Percentiles rank a stretch among this genome's conserved stretches.
Evolutionary conservation across 2,329 filamentous ascomycete genomes (phyloP).

Genomic region (Plectosphaerella plurivora): DNA sequence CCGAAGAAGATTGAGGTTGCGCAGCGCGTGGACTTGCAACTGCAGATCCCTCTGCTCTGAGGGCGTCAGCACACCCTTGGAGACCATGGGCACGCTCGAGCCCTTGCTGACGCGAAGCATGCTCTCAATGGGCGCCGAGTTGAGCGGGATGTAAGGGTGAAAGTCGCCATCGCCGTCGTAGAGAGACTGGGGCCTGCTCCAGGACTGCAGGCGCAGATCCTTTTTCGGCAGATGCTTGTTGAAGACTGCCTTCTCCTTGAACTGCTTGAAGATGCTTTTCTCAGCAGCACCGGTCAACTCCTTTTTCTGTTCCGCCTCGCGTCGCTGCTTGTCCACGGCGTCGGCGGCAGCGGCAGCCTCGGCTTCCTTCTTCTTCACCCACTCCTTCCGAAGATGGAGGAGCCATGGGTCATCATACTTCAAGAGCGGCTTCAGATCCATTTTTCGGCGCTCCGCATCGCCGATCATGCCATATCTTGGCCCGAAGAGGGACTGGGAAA

Average conservation of each 20-base stretch:
- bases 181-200: conserved; percentile 19
- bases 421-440: too few relatives aligned
- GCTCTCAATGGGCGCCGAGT: conserved; percentile 27
- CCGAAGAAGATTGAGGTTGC: conserved; percentile 27
- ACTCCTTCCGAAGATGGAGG: too few relatives aligned
- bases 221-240: background rate
- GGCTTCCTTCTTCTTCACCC: too few relatives aligned
- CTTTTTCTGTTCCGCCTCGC: background rate
- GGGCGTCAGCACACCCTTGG: conserved; percentile 32
- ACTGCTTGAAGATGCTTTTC: background rate
- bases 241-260: background rate
- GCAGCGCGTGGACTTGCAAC: conserved; percentile 25
- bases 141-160: conserved; percentile 28
- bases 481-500: too few relatives aligned
- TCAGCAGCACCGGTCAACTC: background rate
- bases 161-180: conserved; percentile 18
- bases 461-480: too few relatives aligned
- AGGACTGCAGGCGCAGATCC: conserved; percentile 22
- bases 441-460: too few relatives aligned
- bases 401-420: too few relatives aligned
- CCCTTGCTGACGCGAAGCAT: conserved; percentile 27
- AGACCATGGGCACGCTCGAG: conserved; percentile 27
- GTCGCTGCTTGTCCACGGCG: too few relatives aligned
- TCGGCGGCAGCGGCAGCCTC: too few relatives aligned
- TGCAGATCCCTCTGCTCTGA: conserved; percentile 33